phyloP scores from a whole-genome alignment of 306 rosid genomes.

The Prunus dulcis region DNA sequence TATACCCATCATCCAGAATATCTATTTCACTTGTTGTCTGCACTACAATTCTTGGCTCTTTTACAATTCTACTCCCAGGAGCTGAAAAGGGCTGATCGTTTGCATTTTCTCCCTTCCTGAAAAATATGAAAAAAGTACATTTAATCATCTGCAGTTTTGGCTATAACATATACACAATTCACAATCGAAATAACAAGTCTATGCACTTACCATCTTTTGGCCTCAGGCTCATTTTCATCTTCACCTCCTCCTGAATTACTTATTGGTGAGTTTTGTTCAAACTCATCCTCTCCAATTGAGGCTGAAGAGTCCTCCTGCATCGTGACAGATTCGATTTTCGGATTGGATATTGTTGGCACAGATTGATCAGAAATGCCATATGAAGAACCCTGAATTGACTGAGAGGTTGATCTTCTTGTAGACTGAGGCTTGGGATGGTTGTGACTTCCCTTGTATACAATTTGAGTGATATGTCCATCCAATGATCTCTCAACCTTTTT shows the following conservation, averaged over 20 bases:
- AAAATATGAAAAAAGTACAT: slow-evolving; percentile 8
- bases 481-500: slow-evolving; percentile 84
- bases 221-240: slow-evolving; percentile 57
- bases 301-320: slow-evolving; percentile 71
- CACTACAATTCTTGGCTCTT: slow-evolving; percentile 95
- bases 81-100: slow-evolving; percentile 42
- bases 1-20: slow-evolving; percentile 89
- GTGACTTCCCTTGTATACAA: slow-evolving; percentile 87
- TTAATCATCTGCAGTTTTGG: slow-evolving; percentile 6
- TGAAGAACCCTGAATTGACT: slow-evolving; percentile 41
- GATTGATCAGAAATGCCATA: slow-evolving; percentile 60
- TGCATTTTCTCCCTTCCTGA: slow-evolving; percentile 78
- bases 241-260: slow-evolving; percentile 52
- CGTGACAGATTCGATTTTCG: slow-evolving; percentile 30
- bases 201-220: slow-evolving; percentile 72
- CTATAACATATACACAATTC: not conserved
- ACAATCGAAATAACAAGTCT: not conserved
- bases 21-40: slow-evolving; percentile 95
- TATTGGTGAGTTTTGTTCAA: slow-evolving; percentile 64
- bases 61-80: slow-evolving; percentile 69
- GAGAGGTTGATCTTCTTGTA: slow-evolving; percentile 50
- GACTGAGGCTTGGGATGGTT: slow-evolving; percentile 86
- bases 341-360: slow-evolving; percentile 38
- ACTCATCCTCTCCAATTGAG: slow-evolving; percentile 69
- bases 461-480: slow-evolving; percentile 89